Evolutionary conservation across 2,329 filamentous ascomycete genomes (phyloP), one percentile per base, ranked within the genome.

Genomic region (Daldinia sp.): DNA sequence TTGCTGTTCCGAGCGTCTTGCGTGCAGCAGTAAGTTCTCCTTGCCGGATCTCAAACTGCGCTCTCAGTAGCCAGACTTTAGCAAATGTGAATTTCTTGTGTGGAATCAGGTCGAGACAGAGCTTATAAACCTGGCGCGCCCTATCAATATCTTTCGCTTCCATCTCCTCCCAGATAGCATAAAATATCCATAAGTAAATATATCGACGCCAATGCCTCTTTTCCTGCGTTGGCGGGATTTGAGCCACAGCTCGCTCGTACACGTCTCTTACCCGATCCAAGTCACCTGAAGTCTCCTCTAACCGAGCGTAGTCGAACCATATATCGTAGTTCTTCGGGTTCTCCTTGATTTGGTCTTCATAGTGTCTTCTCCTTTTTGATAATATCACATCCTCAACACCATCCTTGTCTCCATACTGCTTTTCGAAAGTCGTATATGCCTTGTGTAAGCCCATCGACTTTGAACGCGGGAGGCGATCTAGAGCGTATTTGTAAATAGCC

Each of bases 41-140:
- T 72, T 97, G 94, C 10, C 95, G 90, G 32, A 98, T 85, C 74
- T 98, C 94, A 69, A 98, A 97, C 63, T 96, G 91, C 0, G 94
- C 93, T 72, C 94, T 96, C 78, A 96, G 83, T 43, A 98, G 82
- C 95, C 95, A 99, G 50, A 98, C 82, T 77, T 99, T 99, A 75
- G 93, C 92, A 76, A 98, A 99, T 0, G 95, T 98, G 78, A 98
- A 99, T 73, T 92, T 92, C 76, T 96, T 96, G 81, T 99, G 95
- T 0, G 95, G 95, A 70, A 99, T 90, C 45, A 98, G 80, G 64
- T 90, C 90, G 47, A 98, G 79, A 71, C 93, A 96, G 68, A 95
- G 92, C 69, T 90, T 88, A 80, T 98, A 99, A 64, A 99, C 93
- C 75, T 97, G 92, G 15, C 91, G 86, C 17, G 94, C 92, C 43